These are phyloP conservation scores for Haberlea rhodopensis DNA, from an alignment of 257 asterid species.

Conservation along the genomic window DNA sequence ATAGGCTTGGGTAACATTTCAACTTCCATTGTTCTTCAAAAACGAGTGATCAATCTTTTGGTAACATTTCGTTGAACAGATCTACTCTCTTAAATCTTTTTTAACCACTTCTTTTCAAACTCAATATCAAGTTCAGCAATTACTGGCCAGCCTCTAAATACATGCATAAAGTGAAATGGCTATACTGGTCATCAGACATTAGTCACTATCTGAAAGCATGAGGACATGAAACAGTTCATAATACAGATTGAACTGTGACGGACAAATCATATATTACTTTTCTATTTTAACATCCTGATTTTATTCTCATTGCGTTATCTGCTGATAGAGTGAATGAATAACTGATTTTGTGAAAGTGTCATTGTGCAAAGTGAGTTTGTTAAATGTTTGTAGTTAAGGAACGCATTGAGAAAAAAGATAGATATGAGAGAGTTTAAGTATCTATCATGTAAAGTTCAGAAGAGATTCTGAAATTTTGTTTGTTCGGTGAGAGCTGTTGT, in stretches of 20 bases:
- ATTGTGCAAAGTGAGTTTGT: constrained; percentile 2
- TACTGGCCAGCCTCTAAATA: not conserved
- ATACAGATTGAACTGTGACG: not conserved
- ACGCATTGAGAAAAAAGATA: not conserved
- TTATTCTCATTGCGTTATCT: not conserved
- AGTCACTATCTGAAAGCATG: not conserved
- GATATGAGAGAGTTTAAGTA: not conserved
- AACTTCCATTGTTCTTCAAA: no score
- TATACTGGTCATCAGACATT: not conserved
- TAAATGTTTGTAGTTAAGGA: not conserved
- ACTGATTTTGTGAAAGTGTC: not conserved
- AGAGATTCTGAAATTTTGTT: not conserved
- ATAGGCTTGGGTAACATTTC: no score
- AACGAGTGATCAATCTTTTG: not conserved
- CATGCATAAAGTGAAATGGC: not conserved
- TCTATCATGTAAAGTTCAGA: not conserved
- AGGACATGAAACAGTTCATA: not conserved
- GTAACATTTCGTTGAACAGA: not conserved
- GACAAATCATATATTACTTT: not conserved
- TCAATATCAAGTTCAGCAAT: not conserved
- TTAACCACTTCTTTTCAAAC: not conserved
- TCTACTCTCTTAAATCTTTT: not conserved
- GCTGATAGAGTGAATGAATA: not conserved
- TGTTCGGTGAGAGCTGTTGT: not conserved
- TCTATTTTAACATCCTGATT: not conserved